Percentiles rank a stretch among this genome's conserved stretches.
Evolutionary conservation across 352 stramenopile genomes (phyloP).

Genomic region (Pythium sukuiense): DNA sequence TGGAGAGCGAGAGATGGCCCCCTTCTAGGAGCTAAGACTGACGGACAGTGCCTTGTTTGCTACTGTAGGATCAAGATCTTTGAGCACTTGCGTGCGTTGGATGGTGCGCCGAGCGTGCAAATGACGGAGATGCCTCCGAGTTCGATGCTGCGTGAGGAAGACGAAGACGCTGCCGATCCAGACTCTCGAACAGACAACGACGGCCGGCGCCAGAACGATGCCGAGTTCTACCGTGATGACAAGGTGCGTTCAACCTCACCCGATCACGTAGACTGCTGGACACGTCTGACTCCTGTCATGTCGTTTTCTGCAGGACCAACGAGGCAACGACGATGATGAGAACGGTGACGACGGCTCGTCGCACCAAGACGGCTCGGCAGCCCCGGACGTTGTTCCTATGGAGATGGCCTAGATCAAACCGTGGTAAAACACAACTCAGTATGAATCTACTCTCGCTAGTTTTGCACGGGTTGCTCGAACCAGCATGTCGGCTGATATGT

Average conservation of each 20-base stretch:
- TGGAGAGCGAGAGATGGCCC: background rate
- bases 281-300: background rate
- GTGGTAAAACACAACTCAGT: background rate
- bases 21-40: background rate
- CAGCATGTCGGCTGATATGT: no score
- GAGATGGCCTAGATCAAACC: constrained; percentile 53
- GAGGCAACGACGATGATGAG: constrained; percentile 46
- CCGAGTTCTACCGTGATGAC: constrained; percentile 82
- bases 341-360: constrained; percentile 30
- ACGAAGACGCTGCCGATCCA: constrained; percentile 70
- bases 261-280: background rate
- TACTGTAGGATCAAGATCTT: constrained; percentile 76
- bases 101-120: constrained; percentile 77
- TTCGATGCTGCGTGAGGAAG: constrained; percentile 76
- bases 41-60: background rate
- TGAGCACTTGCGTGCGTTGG: constrained; percentile 74
- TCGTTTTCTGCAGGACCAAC: constrained; percentile 40
- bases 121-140: constrained; percentile 74
- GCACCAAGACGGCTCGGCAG: constrained; percentile 40
- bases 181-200: constrained; percentile 74
- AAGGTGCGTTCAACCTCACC: constrained; percentile 36
- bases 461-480: background rate
- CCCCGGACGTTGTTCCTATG: constrained; percentile 73
- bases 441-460: constrained; percentile 4
- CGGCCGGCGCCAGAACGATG: constrained; percentile 70